A percentile compares a stretch with the other conserved stretches of the same genome.
Evolutionary conservation across 108 stramenopile genomes (phyloP).

Genomic region (Pseudonitzschia multiseries): DNA sequence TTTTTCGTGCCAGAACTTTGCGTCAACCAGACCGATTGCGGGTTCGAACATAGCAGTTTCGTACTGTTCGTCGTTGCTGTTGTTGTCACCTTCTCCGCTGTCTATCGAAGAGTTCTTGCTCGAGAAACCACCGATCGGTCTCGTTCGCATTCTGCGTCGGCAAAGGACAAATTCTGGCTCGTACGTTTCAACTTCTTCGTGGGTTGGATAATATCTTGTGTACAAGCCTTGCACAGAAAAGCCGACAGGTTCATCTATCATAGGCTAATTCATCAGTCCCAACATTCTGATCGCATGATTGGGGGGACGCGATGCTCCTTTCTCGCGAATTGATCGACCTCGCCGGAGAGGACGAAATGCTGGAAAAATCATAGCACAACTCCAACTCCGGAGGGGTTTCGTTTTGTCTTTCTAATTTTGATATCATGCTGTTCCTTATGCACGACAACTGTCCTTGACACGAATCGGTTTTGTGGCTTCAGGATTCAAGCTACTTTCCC

Average conservation of each 20-base stretch:
- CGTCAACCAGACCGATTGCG: background rate
- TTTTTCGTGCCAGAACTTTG: constrained; percentile 5
- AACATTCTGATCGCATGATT: background rate
- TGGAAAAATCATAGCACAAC: background rate
- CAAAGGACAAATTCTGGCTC: constrained; percentile 8
- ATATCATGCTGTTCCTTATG: background rate
- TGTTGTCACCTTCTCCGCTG: background rate
- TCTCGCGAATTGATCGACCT: background rate
- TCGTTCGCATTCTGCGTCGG: constrained; percentile 7
- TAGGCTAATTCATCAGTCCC: background rate
- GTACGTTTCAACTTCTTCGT: background rate
- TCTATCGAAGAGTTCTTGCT: background rate
- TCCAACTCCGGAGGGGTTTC: background rate
- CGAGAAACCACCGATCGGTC: background rate
- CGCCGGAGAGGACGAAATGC: background rate
- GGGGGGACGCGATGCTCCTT: background rate
- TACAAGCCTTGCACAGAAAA: constrained; percentile 7
- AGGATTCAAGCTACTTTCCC: too few species aligned
- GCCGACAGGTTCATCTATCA: background rate
- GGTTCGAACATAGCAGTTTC: constrained; percentile 8
- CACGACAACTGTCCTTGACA: background rate
- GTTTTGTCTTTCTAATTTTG: background rate
- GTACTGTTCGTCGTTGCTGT: background rate
- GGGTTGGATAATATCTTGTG: background rate
- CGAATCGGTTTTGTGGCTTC: background rate